A percentile compares a stretch with the other conserved stretches of the same genome.
phyloP scores from a whole-genome alignment of 192 early-diverging fungal species.

The Haplosporangium gracile region DNA sequence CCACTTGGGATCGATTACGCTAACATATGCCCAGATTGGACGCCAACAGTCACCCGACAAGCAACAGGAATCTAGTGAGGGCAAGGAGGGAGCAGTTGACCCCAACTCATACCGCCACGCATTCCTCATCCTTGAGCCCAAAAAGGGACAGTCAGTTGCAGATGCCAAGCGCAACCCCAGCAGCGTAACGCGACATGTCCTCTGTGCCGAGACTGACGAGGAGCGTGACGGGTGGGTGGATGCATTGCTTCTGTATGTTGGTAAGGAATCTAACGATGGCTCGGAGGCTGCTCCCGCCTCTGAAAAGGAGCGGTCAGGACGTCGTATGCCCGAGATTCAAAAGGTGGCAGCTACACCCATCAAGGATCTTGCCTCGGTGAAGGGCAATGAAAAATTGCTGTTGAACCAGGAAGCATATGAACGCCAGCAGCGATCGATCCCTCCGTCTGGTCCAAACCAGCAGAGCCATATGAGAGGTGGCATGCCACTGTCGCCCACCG shows the following conservation, averaged over 20 bases:
- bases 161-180: slow-evolving; percentile 50
- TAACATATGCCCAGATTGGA: slow-evolving; percentile 82
- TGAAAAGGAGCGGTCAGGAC: slow-evolving; percentile 29
- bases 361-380: slow-evolving; percentile 39
- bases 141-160: slow-evolving; percentile 65
- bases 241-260: slow-evolving; percentile 67
- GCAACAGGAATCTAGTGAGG: slow-evolving; percentile 32
- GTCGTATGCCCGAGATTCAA: slow-evolving; percentile 46
- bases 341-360: slow-evolving; percentile 53
- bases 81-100: slow-evolving; percentile 33
- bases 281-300: background rate
- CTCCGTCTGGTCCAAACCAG: slow-evolving; percentile 21
- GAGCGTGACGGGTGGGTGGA: slow-evolving; percentile 95
- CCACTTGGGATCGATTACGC: slow-evolving; percentile 78
- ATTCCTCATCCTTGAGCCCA: slow-evolving; percentile 88
- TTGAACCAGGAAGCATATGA: slow-evolving; percentile 53
- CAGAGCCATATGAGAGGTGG: slow-evolving; percentile 22
- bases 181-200: slow-evolving; percentile 74
- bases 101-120: slow-evolving; percentile 86
- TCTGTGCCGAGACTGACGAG: slow-evolving; percentile 89
- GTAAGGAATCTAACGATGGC: slow-evolving; percentile 31
- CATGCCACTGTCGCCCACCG: slow-evolving; percentile 43
- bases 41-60: slow-evolving; percentile 63
- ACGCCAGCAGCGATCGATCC: slow-evolving; percentile 39
- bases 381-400: slow-evolving; percentile 46